phyloP scores from a whole-genome alignment of 1,284 basidiomycete genomes.

The Peniophora sp. region DNA sequence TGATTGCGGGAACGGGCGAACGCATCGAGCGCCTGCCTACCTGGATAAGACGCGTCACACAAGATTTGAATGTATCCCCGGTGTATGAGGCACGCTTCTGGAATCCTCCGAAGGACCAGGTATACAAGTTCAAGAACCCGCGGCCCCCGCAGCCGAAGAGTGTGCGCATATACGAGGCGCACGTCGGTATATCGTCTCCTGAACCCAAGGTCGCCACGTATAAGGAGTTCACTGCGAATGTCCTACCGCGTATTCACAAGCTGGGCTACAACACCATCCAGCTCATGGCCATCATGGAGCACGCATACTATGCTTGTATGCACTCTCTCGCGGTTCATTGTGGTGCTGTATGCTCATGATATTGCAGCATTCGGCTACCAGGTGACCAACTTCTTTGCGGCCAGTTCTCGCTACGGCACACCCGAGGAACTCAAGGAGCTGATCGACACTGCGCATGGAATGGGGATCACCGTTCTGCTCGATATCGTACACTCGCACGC shows the following conservation, averaged over 20 bases:
- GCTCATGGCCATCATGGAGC: constrained; percentile 97
- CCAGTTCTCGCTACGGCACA: constrained; percentile 87
- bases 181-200: constrained; percentile 92
- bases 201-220: constrained; percentile 89
- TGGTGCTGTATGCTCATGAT: constrained; percentile 8
- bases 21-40: constrained; percentile 88
- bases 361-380: constrained; percentile 90
- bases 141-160: constrained; percentile 64
- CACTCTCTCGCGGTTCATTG: constrained; percentile 1
- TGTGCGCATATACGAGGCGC: constrained; percentile 92
- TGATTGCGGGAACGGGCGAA: constrained; percentile 69
- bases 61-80: constrained; percentile 85
- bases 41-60: constrained; percentile 94
- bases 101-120: constrained; percentile 76
- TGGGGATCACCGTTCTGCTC: constrained; percentile 90
- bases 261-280: constrained; percentile 97
- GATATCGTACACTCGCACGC: constrained; percentile 98
- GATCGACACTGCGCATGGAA: constrained; percentile 88
- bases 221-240: constrained; percentile 86
- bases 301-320: constrained; percentile 94
- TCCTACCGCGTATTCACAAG: constrained; percentile 82
- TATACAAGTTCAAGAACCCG: constrained; percentile 79
- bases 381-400: constrained; percentile 97
- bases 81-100: constrained; percentile 97
- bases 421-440: constrained; percentile 96